Conservation (phyloP, 2,329 filamentous ascomycete species). For the Colletotrichum australisinense region DNA sequence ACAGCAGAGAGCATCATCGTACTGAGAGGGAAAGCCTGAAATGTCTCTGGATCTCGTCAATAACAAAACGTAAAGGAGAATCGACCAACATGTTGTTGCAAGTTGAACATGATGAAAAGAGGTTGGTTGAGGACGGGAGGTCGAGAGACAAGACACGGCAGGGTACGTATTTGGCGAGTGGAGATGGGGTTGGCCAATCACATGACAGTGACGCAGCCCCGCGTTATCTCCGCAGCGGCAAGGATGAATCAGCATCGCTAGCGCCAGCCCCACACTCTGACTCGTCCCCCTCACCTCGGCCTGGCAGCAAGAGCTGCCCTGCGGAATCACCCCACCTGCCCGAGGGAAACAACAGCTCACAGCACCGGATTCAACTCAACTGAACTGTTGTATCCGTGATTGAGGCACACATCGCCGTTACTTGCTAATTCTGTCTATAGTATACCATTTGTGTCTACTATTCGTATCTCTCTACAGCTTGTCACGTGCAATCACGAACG, state of each 20-base stretch:
- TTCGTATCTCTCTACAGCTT: neutral
- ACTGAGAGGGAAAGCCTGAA: neutral
- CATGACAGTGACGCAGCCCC: neutral
- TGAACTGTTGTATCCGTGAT: neutral
- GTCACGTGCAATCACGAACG: neutral
- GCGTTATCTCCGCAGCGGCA: constrained; percentile 21
- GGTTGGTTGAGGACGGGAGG: neutral
- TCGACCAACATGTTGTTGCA: neutral
- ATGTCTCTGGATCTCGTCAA: neutral
- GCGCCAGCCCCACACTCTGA: neutral
- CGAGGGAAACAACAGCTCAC: neutral
- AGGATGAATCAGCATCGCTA: neutral
- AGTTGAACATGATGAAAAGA: neutral
- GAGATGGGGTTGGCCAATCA: neutral
- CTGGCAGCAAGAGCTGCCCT: neutral
- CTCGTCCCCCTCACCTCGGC: neutral
- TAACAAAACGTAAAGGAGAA: neutral
- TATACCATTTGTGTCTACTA: neutral
- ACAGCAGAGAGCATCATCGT: neutral
- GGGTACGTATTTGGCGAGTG: neutral
- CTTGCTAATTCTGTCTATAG: neutral
- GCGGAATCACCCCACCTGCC: neutral
- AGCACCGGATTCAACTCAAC: neutral
- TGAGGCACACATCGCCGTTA: neutral
- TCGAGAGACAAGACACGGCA: neutral